A percentile compares a stretch with the other conserved stretches of the same genome.
Evolutionary conservation across 371 early-diverging fungal species (phyloP).

Genomic region (Cokeromyces recurvatus): DNA sequence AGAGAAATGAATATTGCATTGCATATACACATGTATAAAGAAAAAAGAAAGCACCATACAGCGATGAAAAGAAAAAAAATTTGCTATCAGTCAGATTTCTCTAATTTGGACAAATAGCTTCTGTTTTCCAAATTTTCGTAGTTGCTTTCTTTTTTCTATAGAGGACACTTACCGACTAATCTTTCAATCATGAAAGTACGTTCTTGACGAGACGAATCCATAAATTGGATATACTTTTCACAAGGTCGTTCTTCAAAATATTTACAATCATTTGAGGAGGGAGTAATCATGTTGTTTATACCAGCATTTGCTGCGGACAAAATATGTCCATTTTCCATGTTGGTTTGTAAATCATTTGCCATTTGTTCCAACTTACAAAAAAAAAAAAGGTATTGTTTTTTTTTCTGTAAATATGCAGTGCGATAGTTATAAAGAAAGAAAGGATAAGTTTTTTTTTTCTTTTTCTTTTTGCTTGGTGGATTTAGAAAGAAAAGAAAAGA

Average conservation of each 20-base stretch:
- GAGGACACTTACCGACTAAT: constrained; percentile 25
- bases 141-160: background rate
- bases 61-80: no score
- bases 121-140: no score
- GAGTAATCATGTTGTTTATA: no score
- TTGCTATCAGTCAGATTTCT: no score
- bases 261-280: background rate
- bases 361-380: background rate
- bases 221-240: constrained; percentile 22
- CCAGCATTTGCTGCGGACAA: constrained; percentile 4
- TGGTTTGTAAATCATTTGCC: constrained; percentile 8
- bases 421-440: no score
- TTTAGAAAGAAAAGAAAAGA: constrained; percentile 6
- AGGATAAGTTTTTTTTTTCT: constrained; percentile 8
- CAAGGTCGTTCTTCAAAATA: constrained; percentile 19
- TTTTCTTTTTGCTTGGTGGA: constrained; percentile 8
- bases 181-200: constrained; percentile 34
- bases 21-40: no score
- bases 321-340: background rate
- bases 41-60: no score
- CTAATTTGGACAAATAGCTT: no score
- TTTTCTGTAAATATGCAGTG: no score
- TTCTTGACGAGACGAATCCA: constrained; percentile 27
- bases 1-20: no score
- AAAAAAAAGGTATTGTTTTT: constrained; percentile 1